Percentiles rank a stretch among this genome's conserved stretches.
Evolutionary conservation across 306 rosid species (phyloP).

Genomic region (Echinosophora koreensis): DNA sequence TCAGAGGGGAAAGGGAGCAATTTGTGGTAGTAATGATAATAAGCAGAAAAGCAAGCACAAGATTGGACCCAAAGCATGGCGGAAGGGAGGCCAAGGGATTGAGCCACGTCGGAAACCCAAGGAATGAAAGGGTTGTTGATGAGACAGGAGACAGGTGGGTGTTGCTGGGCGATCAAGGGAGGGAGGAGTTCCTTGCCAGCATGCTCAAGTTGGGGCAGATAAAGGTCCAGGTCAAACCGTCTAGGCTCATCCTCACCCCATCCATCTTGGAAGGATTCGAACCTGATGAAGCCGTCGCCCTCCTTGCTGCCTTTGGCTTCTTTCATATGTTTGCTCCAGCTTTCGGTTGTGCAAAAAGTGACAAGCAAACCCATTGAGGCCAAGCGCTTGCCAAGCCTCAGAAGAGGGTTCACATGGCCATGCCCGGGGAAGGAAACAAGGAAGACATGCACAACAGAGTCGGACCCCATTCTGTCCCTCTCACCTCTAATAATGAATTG

Average conservation of each 20-base stretch:
- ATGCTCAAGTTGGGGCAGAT: constrained; percentile 47
- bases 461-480: background rate
- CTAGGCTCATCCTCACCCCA: constrained; percentile 10
- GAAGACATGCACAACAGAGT: constrained; percentile 51
- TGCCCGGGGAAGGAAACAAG: constrained; percentile 65
- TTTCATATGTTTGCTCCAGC: constrained; percentile 45
- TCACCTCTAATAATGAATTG: too few relatives aligned
- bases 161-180: constrained; percentile 30
- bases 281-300: constrained; percentile 57
- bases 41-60: constrained; percentile 56
- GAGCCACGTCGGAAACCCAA: constrained; percentile 63
- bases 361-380: constrained; percentile 62
- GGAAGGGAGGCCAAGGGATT: constrained; percentile 53
- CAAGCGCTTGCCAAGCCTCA: constrained; percentile 58
- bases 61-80: constrained; percentile 77
- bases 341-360: constrained; percentile 54
- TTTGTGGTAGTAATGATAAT: constrained; percentile 52
- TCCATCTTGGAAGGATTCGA: constrained; percentile 62
- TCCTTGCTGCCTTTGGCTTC: constrained; percentile 38
- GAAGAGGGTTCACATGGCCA: constrained; percentile 75
- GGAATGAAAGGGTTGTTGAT: constrained; percentile 66
- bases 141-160: constrained; percentile 49
- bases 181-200: constrained; percentile 45
- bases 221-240: background rate
- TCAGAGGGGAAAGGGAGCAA: constrained; percentile 55